Evolutionary conservation across 176 grass and related monocot species (phyloP), one percentile per base, ranked within the genome.

Genomic region (Oryza rufipogon): DNA sequence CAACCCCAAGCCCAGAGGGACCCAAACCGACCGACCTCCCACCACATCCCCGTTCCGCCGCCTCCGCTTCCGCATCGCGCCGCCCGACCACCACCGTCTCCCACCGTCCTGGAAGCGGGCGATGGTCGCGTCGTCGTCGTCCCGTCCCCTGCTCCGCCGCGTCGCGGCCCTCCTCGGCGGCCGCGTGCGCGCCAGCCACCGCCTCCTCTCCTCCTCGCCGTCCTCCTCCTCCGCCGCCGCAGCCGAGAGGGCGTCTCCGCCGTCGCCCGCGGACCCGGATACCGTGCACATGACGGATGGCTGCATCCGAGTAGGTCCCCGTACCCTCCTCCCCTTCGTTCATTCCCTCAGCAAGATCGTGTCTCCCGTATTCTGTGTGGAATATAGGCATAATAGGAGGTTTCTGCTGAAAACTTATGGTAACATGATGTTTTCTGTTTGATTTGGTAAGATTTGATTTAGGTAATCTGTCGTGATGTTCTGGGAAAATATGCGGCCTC

Each of bases 211-310:
- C 56, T 86, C 88, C 52, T 60, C 83, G 9, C 28, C 38, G 14
- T 16, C 68, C 2, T 22, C 76, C 51, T 17, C 68, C 2, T 22
- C 76, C 51, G 5, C 51, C 17, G 2, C 52, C 48, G 52, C 23
- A 17, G 39, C 15, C 38, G 39, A 60, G 26, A n/a, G 39, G 63
- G 34, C 38, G 20, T 44, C 63, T 46, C 74, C 36, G 76, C 74
- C 36, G 76, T 38, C 63, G 76, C 46, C 45, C 9, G 60, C 32
- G 19, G 81, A 79, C 68, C 33, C 68, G 34, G 76, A 89, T 70
- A 38, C 30, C 28, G 81, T 84, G 81, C 48, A 63, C 81, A 74
- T 88, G 87, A 84, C 87, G 49, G 81, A 84, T 9, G 83, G 51
- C 52, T 89, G 87, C 87, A 71, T 89, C 13, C 70, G 48, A 17